Evolutionary conservation across 2,329 filamentous ascomycete species (phyloP), one percentile per base, ranked within the genome.

Genomic region (Talaromyces sp.): DNA sequence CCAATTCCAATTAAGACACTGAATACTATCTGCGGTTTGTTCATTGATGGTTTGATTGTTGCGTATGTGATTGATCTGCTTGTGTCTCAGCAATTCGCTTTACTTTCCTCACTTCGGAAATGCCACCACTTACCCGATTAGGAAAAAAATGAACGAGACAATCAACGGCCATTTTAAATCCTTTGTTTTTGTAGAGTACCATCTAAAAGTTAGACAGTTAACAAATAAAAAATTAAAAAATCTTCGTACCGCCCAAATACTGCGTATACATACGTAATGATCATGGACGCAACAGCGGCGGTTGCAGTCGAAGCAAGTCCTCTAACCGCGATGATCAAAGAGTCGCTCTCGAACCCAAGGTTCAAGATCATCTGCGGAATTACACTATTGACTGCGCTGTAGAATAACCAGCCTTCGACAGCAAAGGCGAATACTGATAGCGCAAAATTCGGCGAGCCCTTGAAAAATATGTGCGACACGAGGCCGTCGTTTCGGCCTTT

Each of bases 1-100:
- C 81, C 81, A 56, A 83, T 73, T 19, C 78, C 81, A 8, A 58
- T 51, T n/a, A 57, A 11, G 17, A 44, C 32, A 15, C 55, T 57
- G 32, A 39, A 57, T n/a, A n/a, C 32, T 17, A 57, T 36, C 27
- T 55, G 25, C 7, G 56, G 32, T 15, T 19, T 59, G 57, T 51
- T 22, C 56, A 62, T 57, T 27, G 56, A 42, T 28, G 57, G 47
- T 33, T 57, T 62, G 28, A 62, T 55, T 15, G 39, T 57, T 4
- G 54, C 59, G 25, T 47, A 36, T 57, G 36, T 55, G 52, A 60
- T 51, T n/a, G 19, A 30, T 44, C 42, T 59, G 27, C 8, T 30
- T 27, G 8, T 25, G 28, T 32, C 52, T 36, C 7, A 30, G 17
- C 13, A 55, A 25, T 19, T 1, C 55, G 15, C 1, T 22, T n/a